Conservation (phyloP, 805 yeast genomes). For the Yamadazyma takamatsuzukensis region DNA sequence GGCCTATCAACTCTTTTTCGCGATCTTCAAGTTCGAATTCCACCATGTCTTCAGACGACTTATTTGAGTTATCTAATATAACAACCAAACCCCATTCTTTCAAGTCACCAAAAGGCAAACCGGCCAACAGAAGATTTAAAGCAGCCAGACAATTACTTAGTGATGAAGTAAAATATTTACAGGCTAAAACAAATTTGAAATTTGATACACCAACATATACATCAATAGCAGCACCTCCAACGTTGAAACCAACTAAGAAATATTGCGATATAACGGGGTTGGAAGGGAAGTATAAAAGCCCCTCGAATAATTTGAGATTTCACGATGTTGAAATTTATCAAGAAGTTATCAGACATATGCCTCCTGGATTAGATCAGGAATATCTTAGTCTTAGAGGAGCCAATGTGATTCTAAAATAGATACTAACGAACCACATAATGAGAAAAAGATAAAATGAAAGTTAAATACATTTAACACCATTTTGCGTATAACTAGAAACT, state of each 20-base stretch:
- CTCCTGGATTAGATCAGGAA: conserved; percentile 91
- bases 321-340: conserved; percentile 78
- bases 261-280: conserved; percentile 95
- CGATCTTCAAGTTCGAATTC: no score
- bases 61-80: conserved; percentile 31
- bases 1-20: no score
- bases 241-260: conserved; percentile 71
- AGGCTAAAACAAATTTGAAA: conserved; percentile 34
- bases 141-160: conserved; percentile 66
- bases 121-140: conserved; percentile 62
- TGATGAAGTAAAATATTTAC: conserved; percentile 73
- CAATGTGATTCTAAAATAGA: conserved; percentile 74
- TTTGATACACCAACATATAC: conserved; percentile 63
- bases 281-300: conserved; percentile 70
- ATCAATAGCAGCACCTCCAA: conserved; percentile 81
- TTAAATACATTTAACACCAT: no score
- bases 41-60: no score
- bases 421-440: no score
- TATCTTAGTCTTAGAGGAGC: conserved; percentile 85
- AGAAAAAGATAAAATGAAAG: no score
- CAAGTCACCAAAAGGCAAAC: conserved; percentile 50
- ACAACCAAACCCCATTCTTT: conserved; percentile 48
- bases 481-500: no score
- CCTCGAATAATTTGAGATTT: conserved; percentile 71
- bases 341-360: conserved; percentile 70